A percentile compares a stretch with the other conserved stretches of the same genome.
These are phyloP conservation scores for Astrothelium macrocarpum DNA, from an alignment of 495 filamentous ascomycete genomes.

Conservation along the genomic window DNA sequence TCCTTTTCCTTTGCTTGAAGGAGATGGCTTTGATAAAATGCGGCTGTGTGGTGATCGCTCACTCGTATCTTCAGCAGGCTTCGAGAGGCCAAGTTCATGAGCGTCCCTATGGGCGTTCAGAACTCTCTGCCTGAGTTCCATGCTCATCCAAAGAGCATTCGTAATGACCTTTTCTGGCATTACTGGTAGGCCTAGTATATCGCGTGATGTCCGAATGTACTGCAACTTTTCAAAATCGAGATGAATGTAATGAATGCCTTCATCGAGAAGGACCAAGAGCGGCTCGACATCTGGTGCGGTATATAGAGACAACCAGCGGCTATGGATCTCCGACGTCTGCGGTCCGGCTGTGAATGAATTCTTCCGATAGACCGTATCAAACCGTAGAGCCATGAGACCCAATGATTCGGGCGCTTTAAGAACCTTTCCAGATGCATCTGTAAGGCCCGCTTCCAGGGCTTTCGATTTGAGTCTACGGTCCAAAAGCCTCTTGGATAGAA, in stretches of 20 bases:
- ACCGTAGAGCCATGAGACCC: constrained; percentile 37
- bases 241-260: constrained; percentile 54
- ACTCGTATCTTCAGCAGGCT: constrained; percentile 24
- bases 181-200: constrained; percentile 45
- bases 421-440: constrained; percentile 31
- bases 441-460: constrained; percentile 36
- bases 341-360: constrained; percentile 26
- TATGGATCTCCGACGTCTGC: constrained; percentile 34
- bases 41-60: constrained; percentile 18
- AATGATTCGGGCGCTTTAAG: constrained; percentile 34
- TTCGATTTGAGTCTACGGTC: constrained; percentile 40
- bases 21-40: neutral
- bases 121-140: constrained; percentile 46
- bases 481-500: constrained; percentile 44
- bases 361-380: constrained; percentile 40
- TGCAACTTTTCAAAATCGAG: constrained; percentile 51
- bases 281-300: constrained; percentile 44
- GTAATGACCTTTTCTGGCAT: constrained; percentile 45
- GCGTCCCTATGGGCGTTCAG: constrained; percentile 44
- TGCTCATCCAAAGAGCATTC: constrained; percentile 47
- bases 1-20: constrained; percentile 36
- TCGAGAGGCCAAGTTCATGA: constrained; percentile 39
- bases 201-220: constrained; percentile 41
- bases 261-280: constrained; percentile 46
- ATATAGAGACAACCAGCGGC: constrained; percentile 38